Conservation (phyloP, 2,329 filamentous ascomycete genomes). For the Ilyonectria destructans region DNA sequence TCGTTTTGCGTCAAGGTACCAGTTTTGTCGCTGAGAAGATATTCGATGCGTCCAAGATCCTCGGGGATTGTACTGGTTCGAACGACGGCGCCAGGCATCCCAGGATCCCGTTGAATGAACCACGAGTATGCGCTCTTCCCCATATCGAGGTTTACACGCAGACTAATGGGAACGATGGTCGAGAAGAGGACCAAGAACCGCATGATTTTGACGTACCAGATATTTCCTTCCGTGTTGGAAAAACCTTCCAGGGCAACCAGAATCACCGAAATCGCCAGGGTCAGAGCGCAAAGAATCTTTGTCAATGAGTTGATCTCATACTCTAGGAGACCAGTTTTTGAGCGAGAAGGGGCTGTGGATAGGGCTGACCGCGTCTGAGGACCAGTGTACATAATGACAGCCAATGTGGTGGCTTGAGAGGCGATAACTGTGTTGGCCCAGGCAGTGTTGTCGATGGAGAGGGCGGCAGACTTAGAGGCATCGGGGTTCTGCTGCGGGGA, state of each 20-base stretch:
- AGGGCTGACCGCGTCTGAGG: slow-evolving; percentile 94
- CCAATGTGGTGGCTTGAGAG: slow-evolving; percentile 90
- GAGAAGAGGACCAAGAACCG: slow-evolving; percentile 98
- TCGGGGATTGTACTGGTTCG: slow-evolving; percentile 98
- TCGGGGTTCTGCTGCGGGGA: slow-evolving; percentile 54
- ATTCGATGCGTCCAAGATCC: slow-evolving; percentile 95
- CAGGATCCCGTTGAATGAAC: slow-evolving; percentile 93
- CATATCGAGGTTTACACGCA: slow-evolving; percentile 97
- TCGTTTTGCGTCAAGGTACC: slow-evolving; percentile 98
- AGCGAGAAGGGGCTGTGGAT: slow-evolving; percentile 91
- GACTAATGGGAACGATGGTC: slow-evolving; percentile 97
- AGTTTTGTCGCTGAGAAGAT: slow-evolving; percentile 96
- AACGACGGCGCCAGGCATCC: slow-evolving; percentile 93
- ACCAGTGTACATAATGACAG: slow-evolving; percentile 94
- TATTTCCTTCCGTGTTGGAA: slow-evolving; percentile 73
- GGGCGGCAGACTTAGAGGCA: slow-evolving; percentile 73
- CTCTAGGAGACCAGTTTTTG: slow-evolving; percentile 94
- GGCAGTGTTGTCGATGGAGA: slow-evolving; percentile 97
- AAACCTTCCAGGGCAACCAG: slow-evolving; percentile 92
- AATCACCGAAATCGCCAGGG: slow-evolving; percentile 87
- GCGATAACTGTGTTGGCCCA: slow-evolving; percentile 99
- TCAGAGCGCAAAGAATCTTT: slow-evolving; percentile 94
- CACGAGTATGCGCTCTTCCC: slow-evolving; percentile 97
- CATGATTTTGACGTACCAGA: slow-evolving; percentile 98
- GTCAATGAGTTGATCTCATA: slow-evolving; percentile 97